phyloP scores from a whole-genome alignment of 2,329 filamentous ascomycete species.

The Monosporascus sp. region DNA sequence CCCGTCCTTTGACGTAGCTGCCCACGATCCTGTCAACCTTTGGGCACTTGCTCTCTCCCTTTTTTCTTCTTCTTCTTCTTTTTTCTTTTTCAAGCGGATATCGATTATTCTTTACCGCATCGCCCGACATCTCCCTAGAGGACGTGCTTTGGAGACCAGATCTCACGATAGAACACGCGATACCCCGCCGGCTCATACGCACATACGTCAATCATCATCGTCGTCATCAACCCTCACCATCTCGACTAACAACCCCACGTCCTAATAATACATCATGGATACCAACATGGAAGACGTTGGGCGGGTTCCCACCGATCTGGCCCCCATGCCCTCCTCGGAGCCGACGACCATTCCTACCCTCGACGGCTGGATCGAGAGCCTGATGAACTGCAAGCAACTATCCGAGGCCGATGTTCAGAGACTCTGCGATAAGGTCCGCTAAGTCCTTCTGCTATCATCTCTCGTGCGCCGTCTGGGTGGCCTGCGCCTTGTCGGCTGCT shows the following conservation, averaged over 20 bases:
- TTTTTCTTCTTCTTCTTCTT: no score
- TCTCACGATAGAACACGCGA: neutral
- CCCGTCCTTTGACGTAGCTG: no score
- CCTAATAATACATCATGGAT: constrained; percentile 59
- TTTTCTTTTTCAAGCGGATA: no score
- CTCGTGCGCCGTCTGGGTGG: no score
- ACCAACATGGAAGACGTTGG: constrained; percentile 99
- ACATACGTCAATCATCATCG: neutral
- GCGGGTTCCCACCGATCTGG: constrained; percentile 74
- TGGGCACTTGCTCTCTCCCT: no score
- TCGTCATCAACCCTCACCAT: neutral
- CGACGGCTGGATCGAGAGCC: constrained; percentile 96
- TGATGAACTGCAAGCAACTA: constrained; percentile 99
- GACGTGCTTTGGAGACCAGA: no score
- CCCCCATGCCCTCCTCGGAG: constrained; percentile 63
- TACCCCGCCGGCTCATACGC: neutral
- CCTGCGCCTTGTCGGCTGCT: neutral
- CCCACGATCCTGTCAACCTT: no score
- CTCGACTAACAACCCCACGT: constrained; percentile 3
- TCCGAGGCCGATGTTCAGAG: constrained; percentile 91
- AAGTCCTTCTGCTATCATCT: neutral
- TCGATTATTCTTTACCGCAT: neutral
- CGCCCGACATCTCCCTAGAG: neutral
- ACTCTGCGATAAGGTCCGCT: constrained; percentile 89
- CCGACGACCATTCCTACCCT: constrained; percentile 86